Evolutionary conservation across 2,329 filamentous ascomycete genomes (phyloP).

Genomic region (Trichoderma atrobrunneum): DNA sequence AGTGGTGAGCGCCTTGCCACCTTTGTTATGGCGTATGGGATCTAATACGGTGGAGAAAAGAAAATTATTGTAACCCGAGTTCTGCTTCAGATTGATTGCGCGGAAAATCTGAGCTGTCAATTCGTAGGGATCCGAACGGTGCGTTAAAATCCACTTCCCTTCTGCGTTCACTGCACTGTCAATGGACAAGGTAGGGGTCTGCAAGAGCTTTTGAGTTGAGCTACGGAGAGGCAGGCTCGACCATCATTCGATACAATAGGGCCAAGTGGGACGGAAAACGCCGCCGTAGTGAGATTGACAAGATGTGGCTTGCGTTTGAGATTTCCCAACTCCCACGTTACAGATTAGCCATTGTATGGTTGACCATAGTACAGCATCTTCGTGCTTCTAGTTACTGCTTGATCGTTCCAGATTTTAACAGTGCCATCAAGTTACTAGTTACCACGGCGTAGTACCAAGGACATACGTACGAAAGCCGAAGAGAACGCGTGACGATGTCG

Average conservation of each 20-base stretch:
- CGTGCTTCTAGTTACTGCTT: neutral
- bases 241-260: neutral
- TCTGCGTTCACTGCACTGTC: neutral
- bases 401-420: neutral
- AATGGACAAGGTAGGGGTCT: neutral
- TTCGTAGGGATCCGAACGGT: neutral
- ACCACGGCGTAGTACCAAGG: neutral
- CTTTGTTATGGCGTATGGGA: neutral
- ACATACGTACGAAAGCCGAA: neutral
- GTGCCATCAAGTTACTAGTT: neutral
- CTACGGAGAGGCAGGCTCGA: neutral
- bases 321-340: neutral
- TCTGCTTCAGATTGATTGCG: neutral
- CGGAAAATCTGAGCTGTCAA: neutral
- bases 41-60: neutral
- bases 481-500: neutral
- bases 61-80: neutral
- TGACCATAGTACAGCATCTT: neutral
- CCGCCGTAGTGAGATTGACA: neutral
- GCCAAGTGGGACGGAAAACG: neutral
- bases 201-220: neutral
- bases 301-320: neutral
- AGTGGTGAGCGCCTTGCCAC: neutral
- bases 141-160: neutral
- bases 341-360: neutral